Evolutionary conservation across 768 basidiomycete species (phyloP).

Genomic region (Punctularia strigosozonata): DNA sequence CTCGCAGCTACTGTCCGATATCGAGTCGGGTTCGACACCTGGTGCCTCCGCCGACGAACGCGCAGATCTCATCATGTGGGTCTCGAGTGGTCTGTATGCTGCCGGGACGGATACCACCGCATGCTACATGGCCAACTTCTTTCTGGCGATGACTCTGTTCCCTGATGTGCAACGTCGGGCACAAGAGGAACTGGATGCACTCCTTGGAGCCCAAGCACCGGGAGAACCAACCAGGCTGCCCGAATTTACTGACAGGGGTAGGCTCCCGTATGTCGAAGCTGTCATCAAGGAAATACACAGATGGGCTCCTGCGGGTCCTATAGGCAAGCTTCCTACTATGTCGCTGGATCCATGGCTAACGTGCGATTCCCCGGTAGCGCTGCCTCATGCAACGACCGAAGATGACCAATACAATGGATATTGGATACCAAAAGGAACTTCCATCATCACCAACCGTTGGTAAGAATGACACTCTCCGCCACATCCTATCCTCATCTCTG

Average conservation of each 20-base stretch:
- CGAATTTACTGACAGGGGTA: constrained; percentile 6
- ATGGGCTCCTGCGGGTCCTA: constrained; percentile 12
- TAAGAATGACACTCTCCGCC: not conserved
- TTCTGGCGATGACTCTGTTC: constrained; percentile 9
- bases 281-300: constrained; percentile 13
- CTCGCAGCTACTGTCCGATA: not conserved
- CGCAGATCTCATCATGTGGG: constrained; percentile 10
- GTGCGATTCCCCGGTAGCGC: too few relatives aligned
- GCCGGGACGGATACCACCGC: constrained; percentile 10
- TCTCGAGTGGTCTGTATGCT: constrained; percentile 7
- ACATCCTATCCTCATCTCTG: too few relatives aligned
- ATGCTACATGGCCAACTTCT: constrained; percentile 1
- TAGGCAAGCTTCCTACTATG: constrained; percentile 9
- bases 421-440: not conserved
- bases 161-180: constrained; percentile 14
- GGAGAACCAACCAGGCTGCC: constrained; percentile 7
- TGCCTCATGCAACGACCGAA: not conserved
- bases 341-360: too few relatives aligned
- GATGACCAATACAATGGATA: not conserved
- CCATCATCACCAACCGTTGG: not conserved
- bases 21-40: not conserved
- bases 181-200: constrained; percentile 13
- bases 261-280: constrained; percentile 14
- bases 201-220: constrained; percentile 11
- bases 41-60: not conserved